Percentiles rank a stretch among this genome's conserved stretches.
These are phyloP conservation scores for Gnetum montanum DNA, from an alignment of 75 land plant genomes.

Conservation along the genomic window DNA sequence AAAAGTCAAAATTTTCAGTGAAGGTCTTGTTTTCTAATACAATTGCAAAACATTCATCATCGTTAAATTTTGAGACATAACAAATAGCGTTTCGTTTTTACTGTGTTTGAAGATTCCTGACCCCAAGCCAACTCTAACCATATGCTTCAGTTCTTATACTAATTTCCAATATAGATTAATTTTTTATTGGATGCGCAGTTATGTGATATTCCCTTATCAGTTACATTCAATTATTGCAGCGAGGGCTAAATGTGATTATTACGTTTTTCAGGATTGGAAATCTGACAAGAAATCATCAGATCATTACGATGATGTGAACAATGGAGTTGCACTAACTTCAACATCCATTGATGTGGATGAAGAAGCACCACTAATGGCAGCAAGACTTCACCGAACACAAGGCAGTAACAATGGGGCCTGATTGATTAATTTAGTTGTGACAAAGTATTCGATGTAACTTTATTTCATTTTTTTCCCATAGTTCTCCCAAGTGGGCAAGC, in stretches of 20 bases:
- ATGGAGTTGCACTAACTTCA: slow-evolving; percentile 15
- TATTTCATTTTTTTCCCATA: too few species aligned
- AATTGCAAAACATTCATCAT: neutral
- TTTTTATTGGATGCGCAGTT: neutral
- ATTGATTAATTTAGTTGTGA: too few species aligned
- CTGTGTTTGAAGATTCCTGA: neutral
- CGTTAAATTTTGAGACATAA: neutral
- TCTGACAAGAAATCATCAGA: slow-evolving; percentile 43
- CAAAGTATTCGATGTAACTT: too few species aligned
- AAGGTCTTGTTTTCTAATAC: slow-evolving; percentile 1
- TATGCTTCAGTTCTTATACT: too few species aligned
- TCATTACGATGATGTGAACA: slow-evolving; percentile 14
- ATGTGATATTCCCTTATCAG: neutral
- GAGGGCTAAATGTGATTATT: neutral
- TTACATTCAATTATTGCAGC: neutral
- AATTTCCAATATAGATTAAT: too few species aligned
- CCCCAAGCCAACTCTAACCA: too few species aligned
- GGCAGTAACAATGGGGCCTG: neutral
- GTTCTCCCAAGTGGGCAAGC: too few species aligned
- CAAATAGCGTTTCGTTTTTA: neutral
- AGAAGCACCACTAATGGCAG: slow-evolving; percentile 45
- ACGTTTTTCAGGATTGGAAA: slow-evolving; percentile 43
- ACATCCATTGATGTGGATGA: slow-evolving; percentile 30
- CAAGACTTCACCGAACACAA: slow-evolving; percentile 30
- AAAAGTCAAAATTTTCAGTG: slow-evolving; percentile 29